These are phyloP conservation scores for Exophiala mesophila DNA, from an alignment of 2,329 filamentous ascomycete genomes.

Conservation along the genomic window DNA sequence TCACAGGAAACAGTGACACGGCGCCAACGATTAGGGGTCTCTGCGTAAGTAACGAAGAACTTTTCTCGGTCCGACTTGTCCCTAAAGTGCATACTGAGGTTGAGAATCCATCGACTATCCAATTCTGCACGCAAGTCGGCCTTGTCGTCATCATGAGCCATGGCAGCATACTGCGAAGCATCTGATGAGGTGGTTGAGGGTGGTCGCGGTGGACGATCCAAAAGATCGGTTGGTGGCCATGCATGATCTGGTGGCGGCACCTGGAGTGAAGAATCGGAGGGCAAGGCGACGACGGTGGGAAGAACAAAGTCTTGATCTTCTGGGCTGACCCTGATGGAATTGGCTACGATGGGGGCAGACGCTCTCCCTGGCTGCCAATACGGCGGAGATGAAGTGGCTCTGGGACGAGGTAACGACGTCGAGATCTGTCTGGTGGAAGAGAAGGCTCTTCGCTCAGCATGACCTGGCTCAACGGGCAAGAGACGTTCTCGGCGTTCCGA, in stretches of 20 bases:
- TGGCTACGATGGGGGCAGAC: conserved; percentile 30
- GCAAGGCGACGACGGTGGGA: background rate
- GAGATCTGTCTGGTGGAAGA: conserved; percentile 48
- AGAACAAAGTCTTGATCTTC: background rate
- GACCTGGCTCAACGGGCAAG: conserved; percentile 58
- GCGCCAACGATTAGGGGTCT: conserved; percentile 72
- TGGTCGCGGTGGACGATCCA: conserved; percentile 28
- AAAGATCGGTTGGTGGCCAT: conserved; percentile 12
- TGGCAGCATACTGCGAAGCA: conserved; percentile 25
- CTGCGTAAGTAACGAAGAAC: conserved; percentile 93
- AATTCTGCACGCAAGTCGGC: conserved; percentile 68
- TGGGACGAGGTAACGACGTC: conserved; percentile 33
- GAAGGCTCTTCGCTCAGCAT: conserved; percentile 64
- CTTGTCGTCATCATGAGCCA: conserved; percentile 32
- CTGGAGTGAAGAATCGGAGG: conserved; percentile 25
- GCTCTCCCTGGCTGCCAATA: conserved; percentile 34
- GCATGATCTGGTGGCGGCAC: conserved; percentile 13
- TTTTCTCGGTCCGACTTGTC: conserved; percentile 92
- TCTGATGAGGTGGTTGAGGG: conserved; percentile 45
- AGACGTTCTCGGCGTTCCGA: conserved; percentile 74
- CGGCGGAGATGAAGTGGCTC: conserved; percentile 41
- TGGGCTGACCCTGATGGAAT: conserved; percentile 26
- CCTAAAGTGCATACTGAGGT: conserved; percentile 96
- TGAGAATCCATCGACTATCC: conserved; percentile 88
- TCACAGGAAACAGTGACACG: conserved; percentile 91